Evolutionary conservation across 2,329 filamentous ascomycete genomes (phyloP).

Genomic region (Alternaria ventricosa): DNA sequence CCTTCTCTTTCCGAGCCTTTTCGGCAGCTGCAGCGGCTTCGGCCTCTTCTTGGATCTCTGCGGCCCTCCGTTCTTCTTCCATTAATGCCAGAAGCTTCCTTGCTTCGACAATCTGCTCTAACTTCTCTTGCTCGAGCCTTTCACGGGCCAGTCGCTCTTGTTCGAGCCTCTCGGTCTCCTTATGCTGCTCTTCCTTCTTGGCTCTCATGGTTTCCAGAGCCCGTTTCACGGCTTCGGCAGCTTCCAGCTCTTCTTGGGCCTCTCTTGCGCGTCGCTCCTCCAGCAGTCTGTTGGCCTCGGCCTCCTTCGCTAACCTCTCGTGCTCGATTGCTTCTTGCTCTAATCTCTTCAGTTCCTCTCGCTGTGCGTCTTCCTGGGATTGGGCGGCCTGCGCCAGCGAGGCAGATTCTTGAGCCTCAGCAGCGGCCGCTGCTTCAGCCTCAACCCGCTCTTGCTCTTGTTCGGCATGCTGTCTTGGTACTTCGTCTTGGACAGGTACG

Average conservation of each 20-base stretch:
- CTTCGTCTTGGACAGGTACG: not conserved
- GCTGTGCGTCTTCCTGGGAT: not conserved
- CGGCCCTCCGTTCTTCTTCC: slow-evolving; percentile 10
- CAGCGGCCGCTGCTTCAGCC: not conserved
- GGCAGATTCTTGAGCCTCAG: not conserved
- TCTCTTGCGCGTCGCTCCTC: not conserved
- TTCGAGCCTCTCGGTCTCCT: slow-evolving; percentile 5
- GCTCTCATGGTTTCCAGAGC: not conserved
- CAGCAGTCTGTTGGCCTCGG: slow-evolving; percentile 3
- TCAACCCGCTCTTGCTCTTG: slow-evolving; percentile 7
- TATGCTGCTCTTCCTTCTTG: not conserved
- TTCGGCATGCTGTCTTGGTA: not conserved
- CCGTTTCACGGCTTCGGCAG: slow-evolving; percentile 4
- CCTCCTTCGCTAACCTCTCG: slow-evolving; percentile 7
- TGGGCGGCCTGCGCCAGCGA: not conserved
- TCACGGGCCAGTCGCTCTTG: slow-evolving; percentile 5
- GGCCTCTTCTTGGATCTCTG: slow-evolving; percentile 6
- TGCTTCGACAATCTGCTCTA: slow-evolving; percentile 12
- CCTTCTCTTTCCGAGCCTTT: slow-evolving; percentile 6
- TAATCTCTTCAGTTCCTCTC: slow-evolving; percentile 1
- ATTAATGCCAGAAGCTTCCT: slow-evolving; percentile 10
- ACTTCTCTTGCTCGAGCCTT: slow-evolving; percentile 9
- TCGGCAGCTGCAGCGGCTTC: slow-evolving; percentile 9
- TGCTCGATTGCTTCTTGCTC: slow-evolving; percentile 11
- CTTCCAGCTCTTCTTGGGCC: slow-evolving; percentile 5